These are phyloP conservation scores for Eremochloa ophiuroides DNA, from an alignment of 176 grass and related monocot genomes.

Conservation along the genomic window DNA sequence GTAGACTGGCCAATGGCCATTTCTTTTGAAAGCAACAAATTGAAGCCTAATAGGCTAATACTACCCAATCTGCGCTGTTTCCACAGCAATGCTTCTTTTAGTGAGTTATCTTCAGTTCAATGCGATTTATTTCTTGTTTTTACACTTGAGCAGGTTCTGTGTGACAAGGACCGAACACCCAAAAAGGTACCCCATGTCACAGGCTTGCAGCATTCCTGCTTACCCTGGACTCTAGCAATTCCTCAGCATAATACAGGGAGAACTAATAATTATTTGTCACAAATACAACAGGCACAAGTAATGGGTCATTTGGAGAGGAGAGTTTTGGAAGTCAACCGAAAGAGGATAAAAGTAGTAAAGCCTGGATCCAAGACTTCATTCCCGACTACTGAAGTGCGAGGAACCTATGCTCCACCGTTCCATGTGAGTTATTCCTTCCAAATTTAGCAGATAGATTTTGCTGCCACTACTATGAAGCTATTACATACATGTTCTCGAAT, in stretches of 20 bases:
- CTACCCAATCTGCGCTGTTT: neutral
- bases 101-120: neutral
- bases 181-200: conserved; percentile 50
- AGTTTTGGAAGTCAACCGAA: conserved; percentile 83
- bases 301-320: conserved; percentile 83
- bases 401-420: conserved; percentile 83
- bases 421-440: conserved; percentile 50
- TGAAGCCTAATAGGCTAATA: neutral
- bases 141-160: conserved; percentile 57
- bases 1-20: conserved; percentile 15
- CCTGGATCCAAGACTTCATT: conserved; percentile 96
- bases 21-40: neutral
- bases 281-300: conserved; percentile 57
- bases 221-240: neutral
- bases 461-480: neutral
- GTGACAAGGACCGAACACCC: conserved; percentile 71
- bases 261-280: neutral
- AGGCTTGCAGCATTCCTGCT: neutral
- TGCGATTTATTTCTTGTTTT: conserved; percentile 4
- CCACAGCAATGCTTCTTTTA: neutral
- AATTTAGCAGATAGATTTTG: neutral
- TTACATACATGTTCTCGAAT: neutral
- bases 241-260: neutral
- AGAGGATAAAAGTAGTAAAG: conserved; percentile 95
- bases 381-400: conserved; percentile 65